Conservation (phyloP, 495 filamentous ascomycete genomes). For the Penicillium lagena region DNA sequence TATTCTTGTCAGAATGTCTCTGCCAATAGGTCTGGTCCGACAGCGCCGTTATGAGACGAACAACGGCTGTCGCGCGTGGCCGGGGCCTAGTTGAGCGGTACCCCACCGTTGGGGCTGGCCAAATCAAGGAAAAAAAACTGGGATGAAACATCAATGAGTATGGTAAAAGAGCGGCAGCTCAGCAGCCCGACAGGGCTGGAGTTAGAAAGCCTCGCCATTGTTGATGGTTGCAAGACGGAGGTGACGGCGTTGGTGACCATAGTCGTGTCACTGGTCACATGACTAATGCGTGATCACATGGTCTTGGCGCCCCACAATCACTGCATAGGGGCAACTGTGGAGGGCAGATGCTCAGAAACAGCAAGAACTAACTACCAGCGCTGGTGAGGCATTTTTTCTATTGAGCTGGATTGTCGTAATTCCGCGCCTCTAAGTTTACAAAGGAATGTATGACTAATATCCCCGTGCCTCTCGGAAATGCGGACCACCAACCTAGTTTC, state of each 20-base stretch:
- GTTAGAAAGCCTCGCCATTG: slow-evolving; percentile 23
- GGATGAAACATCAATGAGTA: not conserved
- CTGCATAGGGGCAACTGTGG: too few relatives aligned
- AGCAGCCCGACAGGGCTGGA: slow-evolving; percentile 25
- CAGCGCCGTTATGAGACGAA: slow-evolving; percentile 24
- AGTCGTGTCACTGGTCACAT: too few relatives aligned
- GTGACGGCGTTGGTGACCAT: not conserved
- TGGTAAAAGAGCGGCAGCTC: slow-evolving; percentile 8
- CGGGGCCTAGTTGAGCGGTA: slow-evolving; percentile 41
- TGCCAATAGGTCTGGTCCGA: not conserved
- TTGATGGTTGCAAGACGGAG: slow-evolving; percentile 2
- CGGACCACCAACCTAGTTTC: too few relatives aligned
- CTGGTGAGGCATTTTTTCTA: too few relatives aligned
- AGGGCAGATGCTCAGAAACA: too few relatives aligned
- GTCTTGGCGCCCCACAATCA: too few relatives aligned
- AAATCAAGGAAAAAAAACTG: slow-evolving; percentile 35
- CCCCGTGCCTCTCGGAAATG: too few relatives aligned
- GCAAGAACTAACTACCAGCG: too few relatives aligned
- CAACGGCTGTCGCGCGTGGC: slow-evolving; percentile 17
- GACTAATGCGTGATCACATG: not conserved
- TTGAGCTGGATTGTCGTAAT: too few relatives aligned
- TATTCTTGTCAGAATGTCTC: not conserved
- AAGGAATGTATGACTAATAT: too few relatives aligned
- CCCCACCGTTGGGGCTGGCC: slow-evolving; percentile 74
- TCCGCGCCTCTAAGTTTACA: too few relatives aligned